These are phyloP conservation scores for Forsythia suspensa DNA, from an alignment of 257 asterid species.

Conservation along the genomic window DNA sequence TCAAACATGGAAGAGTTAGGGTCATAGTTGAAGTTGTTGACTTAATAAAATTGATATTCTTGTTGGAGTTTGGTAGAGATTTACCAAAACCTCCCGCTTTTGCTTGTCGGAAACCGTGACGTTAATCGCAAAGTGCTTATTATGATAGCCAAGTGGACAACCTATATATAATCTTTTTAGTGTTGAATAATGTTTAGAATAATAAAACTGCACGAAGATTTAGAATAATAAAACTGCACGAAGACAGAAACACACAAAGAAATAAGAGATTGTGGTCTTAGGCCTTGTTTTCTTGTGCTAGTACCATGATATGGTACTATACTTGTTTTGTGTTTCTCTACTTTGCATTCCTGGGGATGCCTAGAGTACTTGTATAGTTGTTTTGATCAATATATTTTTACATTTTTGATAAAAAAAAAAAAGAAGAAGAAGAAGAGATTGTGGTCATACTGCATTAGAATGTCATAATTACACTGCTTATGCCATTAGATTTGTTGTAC, in stretches of 20 bases:
- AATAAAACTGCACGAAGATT: neutral
- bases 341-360: no score
- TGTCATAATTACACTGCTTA: slow-evolving; percentile 2
- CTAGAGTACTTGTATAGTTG: no score
- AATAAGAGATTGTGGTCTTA: neutral
- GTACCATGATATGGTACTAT: no score
- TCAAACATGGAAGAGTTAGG: slow-evolving; percentile 13
- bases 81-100: neutral
- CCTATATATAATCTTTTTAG: neutral
- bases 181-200: slow-evolving; percentile 1
- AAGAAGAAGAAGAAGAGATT: neutral
- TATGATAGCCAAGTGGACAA: neutral
- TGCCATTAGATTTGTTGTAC: neutral
- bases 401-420: no score
- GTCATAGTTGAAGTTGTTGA: slow-evolving; percentile 7
- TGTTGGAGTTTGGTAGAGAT: neutral
- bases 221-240: slow-evolving; percentile 5
- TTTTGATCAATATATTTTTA: no score
- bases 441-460: neutral
- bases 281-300: no score
- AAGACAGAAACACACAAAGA: neutral
- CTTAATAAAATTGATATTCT: slow-evolving; percentile 12
- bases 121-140: neutral
- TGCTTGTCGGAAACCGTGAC: neutral
- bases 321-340: no score